These are phyloP conservation scores for Sclerotinia borealis DNA, from an alignment of 2,329 filamentous ascomycete genomes.

Conservation along the genomic window DNA sequence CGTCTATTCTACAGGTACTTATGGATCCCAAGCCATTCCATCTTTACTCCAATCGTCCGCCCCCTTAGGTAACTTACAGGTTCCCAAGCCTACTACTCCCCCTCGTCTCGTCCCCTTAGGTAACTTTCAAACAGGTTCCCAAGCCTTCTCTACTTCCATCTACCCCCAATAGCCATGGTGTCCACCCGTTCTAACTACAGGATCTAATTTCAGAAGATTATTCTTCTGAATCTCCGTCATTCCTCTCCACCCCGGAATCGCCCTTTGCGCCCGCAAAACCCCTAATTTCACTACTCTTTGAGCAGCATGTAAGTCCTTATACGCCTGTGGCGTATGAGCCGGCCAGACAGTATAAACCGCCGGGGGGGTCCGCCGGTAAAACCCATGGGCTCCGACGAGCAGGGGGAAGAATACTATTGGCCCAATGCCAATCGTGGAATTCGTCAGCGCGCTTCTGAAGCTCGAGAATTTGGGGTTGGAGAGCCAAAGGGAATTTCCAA, in stretches of 20 bases:
- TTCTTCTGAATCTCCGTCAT: background rate
- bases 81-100: background rate
- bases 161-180: background rate
- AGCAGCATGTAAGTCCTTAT: background rate
- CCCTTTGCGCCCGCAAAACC: background rate
- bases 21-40: background rate
- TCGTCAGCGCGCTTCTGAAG: background rate
- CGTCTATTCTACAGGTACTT: background rate
- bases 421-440: background rate
- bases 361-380: background rate
- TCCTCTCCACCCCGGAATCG: background rate
- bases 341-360: background rate
- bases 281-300: background rate
- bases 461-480: background rate
- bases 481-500: background rate
- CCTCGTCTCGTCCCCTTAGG: background rate
- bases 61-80: background rate
- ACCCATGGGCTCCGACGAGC: background rate
- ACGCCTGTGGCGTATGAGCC: background rate
- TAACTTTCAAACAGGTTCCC: conserved; percentile 1
- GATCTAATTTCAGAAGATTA: background rate
- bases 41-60: background rate
- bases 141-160: background rate
- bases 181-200: background rate
- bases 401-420: background rate